Conservation (phyloP, 306 rosid genomes). For the Fragaria iinumae region DNA sequence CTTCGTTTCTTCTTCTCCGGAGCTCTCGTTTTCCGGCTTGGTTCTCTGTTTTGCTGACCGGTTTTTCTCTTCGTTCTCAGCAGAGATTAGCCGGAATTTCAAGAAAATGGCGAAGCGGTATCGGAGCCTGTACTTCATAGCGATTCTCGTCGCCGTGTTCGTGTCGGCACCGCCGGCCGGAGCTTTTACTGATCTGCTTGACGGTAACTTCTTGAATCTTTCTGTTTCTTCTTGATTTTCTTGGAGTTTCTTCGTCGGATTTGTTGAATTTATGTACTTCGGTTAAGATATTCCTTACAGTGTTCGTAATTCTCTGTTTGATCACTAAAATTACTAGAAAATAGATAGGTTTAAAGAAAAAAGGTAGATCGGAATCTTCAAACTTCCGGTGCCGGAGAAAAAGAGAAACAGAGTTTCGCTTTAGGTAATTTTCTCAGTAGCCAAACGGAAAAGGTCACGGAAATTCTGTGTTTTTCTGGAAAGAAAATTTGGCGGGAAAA, state of each 20-base stretch:
- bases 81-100: background rate
- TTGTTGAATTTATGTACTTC: background rate
- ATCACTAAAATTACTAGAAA: conserved; percentile 8
- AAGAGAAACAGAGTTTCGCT: background rate
- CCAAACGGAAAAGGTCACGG: conserved; percentile 1
- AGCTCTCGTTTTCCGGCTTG: background rate
- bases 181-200: conserved; percentile 46
- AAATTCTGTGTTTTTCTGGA: background rate
- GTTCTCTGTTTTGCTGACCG: background rate
- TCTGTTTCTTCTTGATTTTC: conserved; percentile 4
- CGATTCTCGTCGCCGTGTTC: conserved; percentile 40
- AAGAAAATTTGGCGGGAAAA: conserved; percentile 18
- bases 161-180: conserved; percentile 43
- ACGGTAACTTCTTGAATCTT: conserved; percentile 45
- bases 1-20: background rate
- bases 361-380: background rate
- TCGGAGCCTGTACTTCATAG: conserved; percentile 21
- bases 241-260: background rate
- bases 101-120: conserved; percentile 39
- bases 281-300: background rate
- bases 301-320: conserved; percentile 7
- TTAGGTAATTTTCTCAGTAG: background rate
- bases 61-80: background rate
- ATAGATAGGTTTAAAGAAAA: background rate
- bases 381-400: background rate